phyloP scores from a whole-genome alignment of 129 eudicot genomes.

The Mikania micrantha region DNA sequence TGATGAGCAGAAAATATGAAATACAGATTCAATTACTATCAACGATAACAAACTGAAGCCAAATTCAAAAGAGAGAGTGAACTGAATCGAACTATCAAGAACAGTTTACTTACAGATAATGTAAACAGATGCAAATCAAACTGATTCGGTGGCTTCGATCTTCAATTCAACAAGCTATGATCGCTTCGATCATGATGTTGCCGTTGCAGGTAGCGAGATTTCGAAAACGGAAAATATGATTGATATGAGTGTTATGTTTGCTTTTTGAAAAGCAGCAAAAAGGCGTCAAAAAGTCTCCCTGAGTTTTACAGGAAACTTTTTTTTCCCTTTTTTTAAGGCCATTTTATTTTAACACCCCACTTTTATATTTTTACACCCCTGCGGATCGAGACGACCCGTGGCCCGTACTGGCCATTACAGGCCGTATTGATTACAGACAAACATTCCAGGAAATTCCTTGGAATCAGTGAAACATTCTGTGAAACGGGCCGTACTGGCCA shows the following conservation, averaged over 20 bases:
- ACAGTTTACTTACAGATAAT: conserved; percentile 15
- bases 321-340: too few species aligned
- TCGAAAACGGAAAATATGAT: not conserved
- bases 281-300: conserved; percentile 1
- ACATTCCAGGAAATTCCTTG: too few species aligned
- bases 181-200: not conserved
- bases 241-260: conserved; percentile 7
- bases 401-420: too few species aligned
- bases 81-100: not conserved
- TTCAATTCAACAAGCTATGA: not conserved
- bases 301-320: too few species aligned
- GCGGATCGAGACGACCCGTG: too few species aligned
- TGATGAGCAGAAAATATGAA: not conserved
- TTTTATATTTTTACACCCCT: too few species aligned
- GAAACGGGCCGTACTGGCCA: too few species aligned
- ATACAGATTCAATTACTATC: conserved; percentile 1
- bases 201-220: conserved; percentile 1
- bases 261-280: conserved; percentile 17
- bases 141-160: conserved; percentile 4
- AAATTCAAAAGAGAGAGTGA: not conserved
- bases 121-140: not conserved
- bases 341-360: too few species aligned
- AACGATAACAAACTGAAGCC: not conserved
- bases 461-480: too few species aligned
- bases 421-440: too few species aligned